phyloP scores from a whole-genome alignment of 1,284 basidiomycete genomes.

The Entoloma clypeatum region DNA sequence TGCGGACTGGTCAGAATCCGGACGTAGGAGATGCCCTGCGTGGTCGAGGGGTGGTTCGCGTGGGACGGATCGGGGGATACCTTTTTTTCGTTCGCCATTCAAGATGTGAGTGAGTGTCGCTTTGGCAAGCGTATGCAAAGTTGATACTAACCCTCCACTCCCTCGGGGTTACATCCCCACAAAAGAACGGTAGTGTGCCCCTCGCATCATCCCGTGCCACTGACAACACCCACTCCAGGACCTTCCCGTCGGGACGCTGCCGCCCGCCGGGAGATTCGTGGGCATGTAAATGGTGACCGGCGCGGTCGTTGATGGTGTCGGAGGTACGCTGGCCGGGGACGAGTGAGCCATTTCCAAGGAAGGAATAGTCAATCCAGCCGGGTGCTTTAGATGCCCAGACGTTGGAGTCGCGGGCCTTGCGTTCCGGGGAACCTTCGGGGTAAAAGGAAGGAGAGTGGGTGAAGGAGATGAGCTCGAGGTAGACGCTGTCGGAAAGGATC shows the following conservation, averaged over 20 bases:
- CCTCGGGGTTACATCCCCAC: slow-evolving; percentile 64
- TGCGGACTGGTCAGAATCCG: slow-evolving; percentile 33
- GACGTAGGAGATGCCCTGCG: slow-evolving; percentile 44
- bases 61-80: slow-evolving; percentile 45
- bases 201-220: slow-evolving; percentile 31
- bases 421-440: slow-evolving; percentile 42
- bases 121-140: background rate
- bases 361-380: slow-evolving; percentile 66
- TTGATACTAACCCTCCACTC: slow-evolving; percentile 44
- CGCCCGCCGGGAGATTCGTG: slow-evolving; percentile 51
- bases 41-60: slow-evolving; percentile 43
- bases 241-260: slow-evolving; percentile 46
- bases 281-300: slow-evolving; percentile 37
- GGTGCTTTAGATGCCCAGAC: slow-evolving; percentile 50
- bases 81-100: slow-evolving; percentile 32
- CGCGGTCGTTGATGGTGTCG: slow-evolving; percentile 50
- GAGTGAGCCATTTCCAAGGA: slow-evolving; percentile 48
- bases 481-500: slow-evolving; percentile 57
- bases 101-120: background rate
- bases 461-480: slow-evolving; percentile 68
- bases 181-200: slow-evolving; percentile 61
- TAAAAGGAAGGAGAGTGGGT: slow-evolving; percentile 49
- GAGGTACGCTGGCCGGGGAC: slow-evolving; percentile 41
- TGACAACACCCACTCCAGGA: slow-evolving; percentile 56
- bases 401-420: slow-evolving; percentile 39